phyloP scores from a whole-genome alignment of 805 yeast genomes.

The Starmerella geochares region DNA sequence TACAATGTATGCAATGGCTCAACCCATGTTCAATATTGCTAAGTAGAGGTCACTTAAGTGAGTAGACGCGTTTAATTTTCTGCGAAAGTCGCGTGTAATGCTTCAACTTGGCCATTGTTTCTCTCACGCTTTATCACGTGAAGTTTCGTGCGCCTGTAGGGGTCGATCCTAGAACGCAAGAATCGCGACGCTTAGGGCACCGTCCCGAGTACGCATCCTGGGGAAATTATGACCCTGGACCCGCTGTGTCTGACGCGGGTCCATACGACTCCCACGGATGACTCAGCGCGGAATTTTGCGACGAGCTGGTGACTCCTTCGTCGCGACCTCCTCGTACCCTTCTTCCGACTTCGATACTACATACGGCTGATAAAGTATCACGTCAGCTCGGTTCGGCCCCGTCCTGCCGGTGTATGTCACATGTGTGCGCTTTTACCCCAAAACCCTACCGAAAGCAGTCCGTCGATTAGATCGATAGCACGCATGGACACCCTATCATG shows the following conservation, averaged over 20 bases:
- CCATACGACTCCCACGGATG: neutral
- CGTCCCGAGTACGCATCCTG: neutral
- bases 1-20: conserved; percentile 5
- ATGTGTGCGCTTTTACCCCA: too few relatives aligned
- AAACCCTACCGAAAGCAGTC: too few relatives aligned
- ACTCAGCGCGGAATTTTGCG: neutral
- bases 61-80: neutral
- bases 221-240: neutral
- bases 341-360: neutral
- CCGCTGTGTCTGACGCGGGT: neutral
- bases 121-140: neutral
- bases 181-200: neutral
- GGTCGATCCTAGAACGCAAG: neutral
- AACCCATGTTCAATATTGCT: conserved; percentile 1
- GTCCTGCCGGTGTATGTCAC: too few relatives aligned
- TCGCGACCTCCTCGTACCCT: neutral
- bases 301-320: neutral
- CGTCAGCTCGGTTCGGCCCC: neutral
- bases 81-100: neutral
- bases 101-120: neutral
- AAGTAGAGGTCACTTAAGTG: neutral
- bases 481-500: too few relatives aligned
- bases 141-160: neutral
- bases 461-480: neutral
- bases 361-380: neutral